phyloP scores from a whole-genome alignment of 768 basidiomycete genomes.

The Lactifluus hygrophoroides region DNA sequence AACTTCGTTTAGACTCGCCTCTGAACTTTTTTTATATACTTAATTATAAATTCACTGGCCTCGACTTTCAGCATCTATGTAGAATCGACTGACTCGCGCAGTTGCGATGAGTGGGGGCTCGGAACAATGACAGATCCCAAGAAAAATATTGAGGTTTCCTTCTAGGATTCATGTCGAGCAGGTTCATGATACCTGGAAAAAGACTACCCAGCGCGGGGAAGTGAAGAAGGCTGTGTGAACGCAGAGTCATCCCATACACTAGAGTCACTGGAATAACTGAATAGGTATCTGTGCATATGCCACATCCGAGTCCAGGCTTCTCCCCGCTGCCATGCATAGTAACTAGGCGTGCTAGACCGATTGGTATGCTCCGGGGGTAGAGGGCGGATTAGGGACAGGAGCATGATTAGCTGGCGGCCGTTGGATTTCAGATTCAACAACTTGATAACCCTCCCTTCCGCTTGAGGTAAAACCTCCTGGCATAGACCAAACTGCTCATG shows the following conservation, averaged over 20 bases:
- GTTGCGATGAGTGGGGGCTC: not conserved
- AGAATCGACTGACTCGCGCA: not conserved
- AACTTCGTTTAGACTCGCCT: not conserved
- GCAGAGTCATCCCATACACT: not conserved
- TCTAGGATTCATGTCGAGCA: not conserved
- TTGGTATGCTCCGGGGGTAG: slow-evolving; percentile 29
- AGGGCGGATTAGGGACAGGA: slow-evolving; percentile 18
- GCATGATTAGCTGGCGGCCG: slow-evolving; percentile 23
- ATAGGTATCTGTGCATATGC: not conserved
- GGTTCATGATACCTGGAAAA: not conserved
- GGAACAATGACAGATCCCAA: not conserved
- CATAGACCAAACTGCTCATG: slow-evolving; percentile 35
- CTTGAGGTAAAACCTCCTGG: slow-evolving; percentile 34
- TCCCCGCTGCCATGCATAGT: not conserved
- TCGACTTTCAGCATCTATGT: not conserved
- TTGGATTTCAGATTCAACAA: slow-evolving; percentile 25
- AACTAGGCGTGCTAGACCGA: slow-evolving; percentile 21
- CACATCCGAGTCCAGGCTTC: not conserved
- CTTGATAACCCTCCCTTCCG: slow-evolving; percentile 31
- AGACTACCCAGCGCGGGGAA: not conserved
- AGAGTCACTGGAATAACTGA: not conserved
- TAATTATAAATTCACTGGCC: not conserved
- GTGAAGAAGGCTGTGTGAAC: not conserved
- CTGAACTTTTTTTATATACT: not conserved
- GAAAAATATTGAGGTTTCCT: not conserved